Conservation (phyloP, 2,329 filamentous ascomycete genomes). For the Pseudogymnoascus sp. region DNA sequence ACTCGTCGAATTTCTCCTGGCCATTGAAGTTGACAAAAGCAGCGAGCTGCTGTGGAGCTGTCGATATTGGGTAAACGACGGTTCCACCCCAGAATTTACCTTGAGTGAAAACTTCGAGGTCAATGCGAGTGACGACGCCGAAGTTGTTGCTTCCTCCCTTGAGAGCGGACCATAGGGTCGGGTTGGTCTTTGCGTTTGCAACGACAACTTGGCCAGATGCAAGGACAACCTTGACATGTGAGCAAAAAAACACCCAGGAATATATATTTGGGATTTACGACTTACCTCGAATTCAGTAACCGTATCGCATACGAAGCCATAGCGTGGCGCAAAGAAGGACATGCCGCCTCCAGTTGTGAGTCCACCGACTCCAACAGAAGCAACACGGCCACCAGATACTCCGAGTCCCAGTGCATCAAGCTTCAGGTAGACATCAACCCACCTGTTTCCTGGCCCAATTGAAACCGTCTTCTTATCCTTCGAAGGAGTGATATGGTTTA, state of each 20-base stretch:
- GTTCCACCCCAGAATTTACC: slow-evolving; percentile 13
- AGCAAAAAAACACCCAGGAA: neutral
- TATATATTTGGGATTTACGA: too few species aligned
- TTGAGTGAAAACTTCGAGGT: slow-evolving; percentile 25
- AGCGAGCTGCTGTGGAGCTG: slow-evolving; percentile 4
- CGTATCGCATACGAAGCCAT: slow-evolving; percentile 10
- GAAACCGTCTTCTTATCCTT: slow-evolving; percentile 23
- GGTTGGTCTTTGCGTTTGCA: slow-evolving; percentile 18
- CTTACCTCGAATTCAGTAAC: slow-evolving; percentile 5
- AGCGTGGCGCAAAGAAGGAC: slow-evolving; percentile 15
- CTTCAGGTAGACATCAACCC: slow-evolving; percentile 32
- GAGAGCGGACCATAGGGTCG: slow-evolving; percentile 44
- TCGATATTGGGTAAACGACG: slow-evolving; percentile 2
- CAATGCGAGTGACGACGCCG: slow-evolving; percentile 42
- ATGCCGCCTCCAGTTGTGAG: slow-evolving; percentile 29
- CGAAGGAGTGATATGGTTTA: slow-evolving; percentile 16
- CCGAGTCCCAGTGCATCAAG: slow-evolving; percentile 27
- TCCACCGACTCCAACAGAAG: slow-evolving; percentile 33
- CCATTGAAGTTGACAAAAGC: slow-evolving; percentile 7
- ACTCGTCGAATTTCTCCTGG: neutral
- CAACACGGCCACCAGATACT: slow-evolving; percentile 32
- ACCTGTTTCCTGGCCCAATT: slow-evolving; percentile 32
- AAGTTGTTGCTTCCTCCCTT: slow-evolving; percentile 51
- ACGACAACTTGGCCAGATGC: neutral
- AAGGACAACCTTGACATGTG: slow-evolving; percentile 14